Percentiles rank a stretch among this genome's conserved stretches.
These are phyloP conservation scores for Mortierella sp. DNA, from an alignment of 371 early-diverging fungal species.

Conservation along the genomic window DNA sequence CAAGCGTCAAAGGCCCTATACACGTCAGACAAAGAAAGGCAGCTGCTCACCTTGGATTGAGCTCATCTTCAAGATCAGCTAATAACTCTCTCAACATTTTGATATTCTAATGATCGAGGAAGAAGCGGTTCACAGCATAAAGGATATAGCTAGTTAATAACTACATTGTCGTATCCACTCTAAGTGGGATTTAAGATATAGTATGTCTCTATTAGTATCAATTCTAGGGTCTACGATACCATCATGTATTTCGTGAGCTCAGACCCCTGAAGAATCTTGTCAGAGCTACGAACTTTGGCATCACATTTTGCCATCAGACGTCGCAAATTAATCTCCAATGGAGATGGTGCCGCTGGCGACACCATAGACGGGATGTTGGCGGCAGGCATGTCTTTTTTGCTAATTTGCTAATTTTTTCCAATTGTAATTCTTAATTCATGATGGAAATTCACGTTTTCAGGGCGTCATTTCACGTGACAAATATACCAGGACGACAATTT, in stretches of 20 bases:
- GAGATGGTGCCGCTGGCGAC: conserved; percentile 23
- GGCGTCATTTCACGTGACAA: not conserved
- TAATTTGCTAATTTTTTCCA: not conserved
- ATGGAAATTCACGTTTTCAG: not conserved
- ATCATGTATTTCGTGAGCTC: conserved; percentile 29
- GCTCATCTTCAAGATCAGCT: conserved; percentile 30
- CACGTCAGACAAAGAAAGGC: not conserved
- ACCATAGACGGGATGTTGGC: conserved; percentile 27
- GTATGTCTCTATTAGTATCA: not conserved
- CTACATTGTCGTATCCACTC: no score
- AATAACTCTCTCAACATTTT: conserved; percentile 33
- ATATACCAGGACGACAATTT: no score
- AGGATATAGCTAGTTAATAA: not conserved
- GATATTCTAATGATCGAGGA: conserved; percentile 27
- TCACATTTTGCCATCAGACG: conserved; percentile 51
- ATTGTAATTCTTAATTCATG: not conserved
- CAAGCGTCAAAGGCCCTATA: not conserved
- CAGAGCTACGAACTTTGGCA: conserved; percentile 27
- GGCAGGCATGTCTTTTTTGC: conserved; percentile 11
- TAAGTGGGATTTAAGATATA: not conserved
- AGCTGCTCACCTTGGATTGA: not conserved
- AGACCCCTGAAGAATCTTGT: conserved; percentile 41
- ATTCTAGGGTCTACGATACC: conserved; percentile 8
- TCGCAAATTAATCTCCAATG: conserved; percentile 36
- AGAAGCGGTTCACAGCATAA: not conserved